Evolutionary conservation across 140 eudicot species (phyloP).

Genomic region (Bidens hawaiensis): DNA sequence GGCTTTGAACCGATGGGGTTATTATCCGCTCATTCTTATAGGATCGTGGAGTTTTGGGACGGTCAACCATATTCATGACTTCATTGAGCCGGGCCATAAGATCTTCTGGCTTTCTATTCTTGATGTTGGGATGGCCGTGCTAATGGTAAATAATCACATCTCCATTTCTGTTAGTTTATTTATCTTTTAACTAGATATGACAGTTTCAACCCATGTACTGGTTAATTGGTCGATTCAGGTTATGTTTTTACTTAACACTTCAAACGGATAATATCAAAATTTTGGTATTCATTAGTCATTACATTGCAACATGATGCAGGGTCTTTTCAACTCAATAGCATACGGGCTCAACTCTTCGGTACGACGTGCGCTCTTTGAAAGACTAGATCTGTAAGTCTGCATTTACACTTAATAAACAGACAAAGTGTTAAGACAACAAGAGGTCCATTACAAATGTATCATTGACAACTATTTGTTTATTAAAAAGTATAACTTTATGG

Average conservation of each 20-base stretch:
- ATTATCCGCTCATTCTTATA: slow-evolving; percentile 88
- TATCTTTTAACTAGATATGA: neutral
- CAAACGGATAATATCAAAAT: neutral
- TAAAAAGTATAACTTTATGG: no score
- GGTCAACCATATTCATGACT: slow-evolving; percentile 83
- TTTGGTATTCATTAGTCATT: slow-evolving; percentile 1
- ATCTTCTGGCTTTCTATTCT: slow-evolving; percentile 94
- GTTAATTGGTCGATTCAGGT: neutral
- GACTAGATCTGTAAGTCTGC: slow-evolving; percentile 74
- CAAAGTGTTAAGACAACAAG: neutral
- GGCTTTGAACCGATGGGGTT: slow-evolving; percentile 92
- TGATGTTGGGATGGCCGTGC: slow-evolving; percentile 94
- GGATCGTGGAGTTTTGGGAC: slow-evolving; percentile 98
- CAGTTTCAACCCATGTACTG: neutral
- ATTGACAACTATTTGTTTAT: no score
- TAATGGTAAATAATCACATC: slow-evolving; percentile 53
- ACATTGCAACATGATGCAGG: slow-evolving; percentile 34
- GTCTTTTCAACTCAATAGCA: slow-evolving; percentile 89
- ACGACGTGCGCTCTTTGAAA: slow-evolving; percentile 63
- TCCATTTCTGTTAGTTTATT: slow-evolving; percentile 12
- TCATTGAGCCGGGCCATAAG: slow-evolving; percentile 78
- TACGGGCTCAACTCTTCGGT: slow-evolving; percentile 96
- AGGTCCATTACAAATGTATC: no score
- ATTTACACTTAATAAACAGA: no score
- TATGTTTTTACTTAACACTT: neutral